Evolutionary conservation across 2,329 filamentous ascomycete species (phyloP).

Genomic region (Exophiala sideris): DNA sequence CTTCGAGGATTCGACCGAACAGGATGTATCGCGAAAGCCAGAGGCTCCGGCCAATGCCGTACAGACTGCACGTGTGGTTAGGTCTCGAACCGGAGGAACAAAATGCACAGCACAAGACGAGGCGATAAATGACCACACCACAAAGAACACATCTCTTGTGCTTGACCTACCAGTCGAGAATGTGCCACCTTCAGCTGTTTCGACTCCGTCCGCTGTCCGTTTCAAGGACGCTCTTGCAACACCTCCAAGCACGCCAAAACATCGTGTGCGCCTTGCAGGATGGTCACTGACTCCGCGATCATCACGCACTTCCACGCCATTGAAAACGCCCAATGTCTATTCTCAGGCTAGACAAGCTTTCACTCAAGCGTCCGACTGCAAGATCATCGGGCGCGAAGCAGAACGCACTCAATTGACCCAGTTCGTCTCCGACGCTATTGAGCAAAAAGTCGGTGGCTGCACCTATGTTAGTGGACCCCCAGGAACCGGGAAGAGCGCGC

Average conservation of each 20-base stretch:
- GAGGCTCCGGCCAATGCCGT: constrained; percentile 13
- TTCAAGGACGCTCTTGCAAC: constrained; percentile 74
- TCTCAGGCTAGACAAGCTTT: constrained; percentile 85
- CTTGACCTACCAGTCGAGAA: constrained; percentile 42
- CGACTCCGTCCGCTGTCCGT: constrained; percentile 58
- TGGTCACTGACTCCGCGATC: constrained; percentile 75
- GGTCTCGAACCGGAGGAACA: constrained; percentile 41
- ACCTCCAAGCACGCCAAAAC: constrained; percentile 74
- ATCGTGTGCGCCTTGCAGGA: constrained; percentile 73
- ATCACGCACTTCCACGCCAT: constrained; percentile 69
- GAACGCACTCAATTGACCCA: constrained; percentile 62
- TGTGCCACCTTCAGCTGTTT: constrained; percentile 39
- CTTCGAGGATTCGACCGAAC: constrained; percentile 34
- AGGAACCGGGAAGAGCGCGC: constrained; percentile 93
- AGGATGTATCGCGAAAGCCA: constrained; percentile 10
- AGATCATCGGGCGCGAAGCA: constrained; percentile 72
- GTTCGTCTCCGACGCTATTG: constrained; percentile 66
- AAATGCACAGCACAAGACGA: constrained; percentile 46
- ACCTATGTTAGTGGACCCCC: constrained; percentile 94
- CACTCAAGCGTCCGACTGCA: constrained; percentile 70
- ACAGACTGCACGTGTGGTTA: constrained; percentile 33
- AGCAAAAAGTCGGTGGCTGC: constrained; percentile 66
- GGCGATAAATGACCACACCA: constrained; percentile 10
- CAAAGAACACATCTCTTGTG: constrained; percentile 40
- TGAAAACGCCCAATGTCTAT: constrained; percentile 71